phyloP scores from a whole-genome alignment of 78 protist species.

The Paulinella micropora region DNA sequence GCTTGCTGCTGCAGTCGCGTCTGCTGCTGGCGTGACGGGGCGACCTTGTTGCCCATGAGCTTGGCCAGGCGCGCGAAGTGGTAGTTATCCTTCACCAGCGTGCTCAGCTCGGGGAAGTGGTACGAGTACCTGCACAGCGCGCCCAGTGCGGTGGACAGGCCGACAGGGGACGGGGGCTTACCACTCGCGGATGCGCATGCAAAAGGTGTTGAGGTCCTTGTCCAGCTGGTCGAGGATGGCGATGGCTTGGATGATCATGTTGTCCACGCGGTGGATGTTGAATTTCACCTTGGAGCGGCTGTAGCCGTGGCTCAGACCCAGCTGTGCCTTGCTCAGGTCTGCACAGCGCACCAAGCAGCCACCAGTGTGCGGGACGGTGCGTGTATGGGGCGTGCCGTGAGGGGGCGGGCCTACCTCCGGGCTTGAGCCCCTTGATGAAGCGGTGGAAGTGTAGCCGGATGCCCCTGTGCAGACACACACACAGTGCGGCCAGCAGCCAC shows the following conservation, averaged over 20 bases:
- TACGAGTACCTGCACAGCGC: too few species aligned
- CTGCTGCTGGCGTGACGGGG: not conserved
- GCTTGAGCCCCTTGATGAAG: conserved; percentile 40
- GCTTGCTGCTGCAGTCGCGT: not conserved
- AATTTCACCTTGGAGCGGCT: conserved; percentile 95
- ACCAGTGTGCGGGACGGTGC: not conserved
- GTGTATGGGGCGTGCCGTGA: not conserved
- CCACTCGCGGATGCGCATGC: conserved; percentile 95
- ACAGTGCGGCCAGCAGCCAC: too few species aligned
- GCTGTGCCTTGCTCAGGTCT: conserved; percentile 60
- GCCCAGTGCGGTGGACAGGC: not conserved
- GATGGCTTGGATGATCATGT: conserved; percentile 95
- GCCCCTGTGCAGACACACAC: too few species aligned
- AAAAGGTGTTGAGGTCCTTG: conserved; percentile 88
- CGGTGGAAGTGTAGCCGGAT: conserved; percentile 60
- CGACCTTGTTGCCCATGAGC: conserved; percentile 25
- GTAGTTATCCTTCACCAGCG: conserved; percentile 66
- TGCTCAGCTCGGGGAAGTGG: conserved; percentile 96
- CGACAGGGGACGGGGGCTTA: conserved; percentile 12
- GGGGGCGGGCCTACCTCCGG: not conserved
- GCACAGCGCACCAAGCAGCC: conserved; percentile 1
- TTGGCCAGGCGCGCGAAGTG: not conserved
- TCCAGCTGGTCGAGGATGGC: conserved; percentile 84
- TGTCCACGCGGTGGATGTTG: conserved; percentile 89
- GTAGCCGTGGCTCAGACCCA: conserved; percentile 84